Base-by-base conservation (phyloP, 495 filamentous ascomycete genomes). In the Penicillium paradoxum region DNA sequence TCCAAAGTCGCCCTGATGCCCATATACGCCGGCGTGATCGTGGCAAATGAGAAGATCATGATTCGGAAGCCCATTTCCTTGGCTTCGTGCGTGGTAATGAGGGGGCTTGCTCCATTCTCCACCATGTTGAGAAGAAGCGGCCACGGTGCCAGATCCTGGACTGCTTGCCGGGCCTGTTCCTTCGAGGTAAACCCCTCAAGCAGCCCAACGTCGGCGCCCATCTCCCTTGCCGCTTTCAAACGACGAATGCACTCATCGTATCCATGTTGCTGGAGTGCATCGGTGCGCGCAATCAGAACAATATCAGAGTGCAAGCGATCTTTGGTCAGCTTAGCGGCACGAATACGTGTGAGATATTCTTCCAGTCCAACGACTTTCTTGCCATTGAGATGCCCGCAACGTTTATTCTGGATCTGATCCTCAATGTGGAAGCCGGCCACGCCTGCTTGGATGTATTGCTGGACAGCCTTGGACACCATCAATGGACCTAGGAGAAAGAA, bases 371-470 rank as follows among this genome's bases (percentile, higher is more conserved):
- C 84, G 5, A 88, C 73, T 39, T 78, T 73, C 61, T 90, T 90
- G 33, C 82, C 79, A 0, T 58, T 60, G 4, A 86, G 70, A 45
- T 86, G 82, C 1, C 83, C 83, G 61, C 83, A 85, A 2, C 83
- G 83, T 63, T 89, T 89, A 44, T 75, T 81, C 43, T 70, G 67
- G 18, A 86, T 77, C 58, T 89, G 84, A 68, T 89, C 86, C 69
- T 90, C 86, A 50, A 89, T 78, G 54, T 89, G 84, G 54, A 89
- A 74, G 8, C 77, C 86, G 4, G 85, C 85, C 0, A 88, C 82
- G n/a, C 83, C 83, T 9, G 81, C 77, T n/a, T 75, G 74, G 37
- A 82, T 80, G 61, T 88, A 89, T 39, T 81, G 71, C 54, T 78
- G 71, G n/a, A 86, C 78, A 1, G 84, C 77, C 32, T 79, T 75